Evolutionary conservation across 768 basidiomycete genomes (phyloP), one percentile per base, ranked within the genome.

Genomic region (Lyophyllum shimeji): DNA sequence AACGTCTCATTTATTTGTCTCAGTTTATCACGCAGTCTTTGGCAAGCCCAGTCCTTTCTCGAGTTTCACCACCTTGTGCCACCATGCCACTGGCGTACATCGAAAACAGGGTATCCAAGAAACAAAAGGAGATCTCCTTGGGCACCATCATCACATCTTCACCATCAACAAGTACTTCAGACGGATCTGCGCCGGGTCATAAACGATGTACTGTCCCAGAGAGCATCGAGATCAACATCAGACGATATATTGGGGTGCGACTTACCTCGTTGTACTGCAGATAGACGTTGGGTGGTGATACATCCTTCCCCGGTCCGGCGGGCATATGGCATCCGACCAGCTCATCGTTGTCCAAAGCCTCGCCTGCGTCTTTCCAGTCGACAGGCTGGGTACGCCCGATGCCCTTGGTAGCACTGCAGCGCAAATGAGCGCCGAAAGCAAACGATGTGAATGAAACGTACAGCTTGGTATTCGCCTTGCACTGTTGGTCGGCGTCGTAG

Each of bases 361-460:
- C 67, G 24, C 82, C 83, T 0, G 83, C 84, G 64, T 85, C 84
- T 62, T 84, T 78, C 84, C 84, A 86, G 11, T 74, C 70, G 0
- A 59, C 68, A 7, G 83, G 84, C 60, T 82, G 82, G 11, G 71
- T 77, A 33, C 67, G 69, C 13, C 84, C 84, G 6, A 83, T 49
- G 53, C 84, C 84, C 57, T 81, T 80, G 18, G 84, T 85, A 11
- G 78, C 72, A 45, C 82, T 84, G 48, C 42, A 51, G 40, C 52
- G 34, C 29, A 33, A 25, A 47, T 40, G 55, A 23, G 33, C 24
- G 20, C 18, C 43, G n/a, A 24, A 4, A 40, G 8, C n/a, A 13
- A n/a, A 51, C 44, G 44, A 34, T 42, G n/a, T 37, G 24, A 60
- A 49, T 34, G 27, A 27, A 9, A 70, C 74, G 29, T 52, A 81